Conservation (phyloP, 176 grass and related monocot species). For the Rhipidocladum racemiflorum region DNA sequence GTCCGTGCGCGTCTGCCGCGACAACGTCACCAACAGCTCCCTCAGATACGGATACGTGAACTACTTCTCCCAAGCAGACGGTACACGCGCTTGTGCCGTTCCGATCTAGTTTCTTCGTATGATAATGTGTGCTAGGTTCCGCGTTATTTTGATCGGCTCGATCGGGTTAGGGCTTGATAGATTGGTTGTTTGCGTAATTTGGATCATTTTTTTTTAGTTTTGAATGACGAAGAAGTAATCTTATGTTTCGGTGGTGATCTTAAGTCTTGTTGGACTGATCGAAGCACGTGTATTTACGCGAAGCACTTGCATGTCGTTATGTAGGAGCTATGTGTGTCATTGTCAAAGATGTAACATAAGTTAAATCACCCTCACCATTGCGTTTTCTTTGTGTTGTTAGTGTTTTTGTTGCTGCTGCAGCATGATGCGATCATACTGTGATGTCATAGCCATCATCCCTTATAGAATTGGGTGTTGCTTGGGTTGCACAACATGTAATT, state of each 20-base stretch:
- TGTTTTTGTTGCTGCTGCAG: not conserved
- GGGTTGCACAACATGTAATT: slow-evolving; percentile 6
- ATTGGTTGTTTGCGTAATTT: not conserved
- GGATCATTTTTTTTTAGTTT: no score
- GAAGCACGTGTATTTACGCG: not conserved
- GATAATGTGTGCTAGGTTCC: not conserved
- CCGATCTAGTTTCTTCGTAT: not conserved
- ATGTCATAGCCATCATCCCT: not conserved
- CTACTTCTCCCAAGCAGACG: slow-evolving; percentile 49
- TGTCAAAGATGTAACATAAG: not conserved
- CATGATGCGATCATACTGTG: not conserved
- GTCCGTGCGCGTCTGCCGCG: slow-evolving; percentile 61
- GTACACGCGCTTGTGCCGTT: slow-evolving; percentile 5
- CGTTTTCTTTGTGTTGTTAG: not conserved
- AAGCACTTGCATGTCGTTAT: not conserved
- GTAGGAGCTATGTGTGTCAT: not conserved
- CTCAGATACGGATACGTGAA: slow-evolving; percentile 70
- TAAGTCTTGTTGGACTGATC: not conserved
- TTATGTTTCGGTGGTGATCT: not conserved
- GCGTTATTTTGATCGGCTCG: not conserved
- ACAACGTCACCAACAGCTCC: slow-evolving; percentile 46
- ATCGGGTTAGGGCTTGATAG: not conserved
- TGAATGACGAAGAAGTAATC: not conserved
- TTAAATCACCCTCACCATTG: not conserved
- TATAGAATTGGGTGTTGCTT: not conserved